A percentile compares a stretch with the other conserved stretches of the same genome.
These are phyloP conservation scores for Geosiphon pyriformis DNA, from an alignment of 192 early-diverging fungal genomes.

Conservation along the genomic window DNA sequence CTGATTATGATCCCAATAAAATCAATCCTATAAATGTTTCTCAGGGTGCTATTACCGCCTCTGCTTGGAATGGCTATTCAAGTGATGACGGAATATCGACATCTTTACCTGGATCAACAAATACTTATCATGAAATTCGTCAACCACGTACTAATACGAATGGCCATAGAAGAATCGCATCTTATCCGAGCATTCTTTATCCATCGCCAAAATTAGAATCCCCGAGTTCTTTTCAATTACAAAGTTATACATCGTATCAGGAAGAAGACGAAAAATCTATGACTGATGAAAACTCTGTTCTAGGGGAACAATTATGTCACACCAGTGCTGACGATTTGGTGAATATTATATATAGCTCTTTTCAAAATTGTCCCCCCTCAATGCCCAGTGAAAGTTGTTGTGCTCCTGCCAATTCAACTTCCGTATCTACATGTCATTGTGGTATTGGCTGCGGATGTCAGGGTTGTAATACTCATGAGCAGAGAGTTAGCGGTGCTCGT, in stretches of 20 bases:
- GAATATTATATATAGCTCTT: conserved; percentile 14
- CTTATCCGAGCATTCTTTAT: not conserved
- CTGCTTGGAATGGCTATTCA: not conserved
- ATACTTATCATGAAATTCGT: too few relatives aligned
- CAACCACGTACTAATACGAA: not conserved
- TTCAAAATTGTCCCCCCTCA: conserved; percentile 7
- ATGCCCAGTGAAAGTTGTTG: conserved; percentile 15
- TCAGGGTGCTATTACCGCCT: not conserved
- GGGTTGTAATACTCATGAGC: conserved; percentile 36
- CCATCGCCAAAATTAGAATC: not conserved
- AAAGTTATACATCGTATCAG: not conserved
- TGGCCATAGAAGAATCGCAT: not conserved
- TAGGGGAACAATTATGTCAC: conserved; percentile 15
- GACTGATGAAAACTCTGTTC: conserved; percentile 2
- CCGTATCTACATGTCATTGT: conserved; percentile 32
- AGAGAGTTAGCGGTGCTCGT: conserved; percentile 25
- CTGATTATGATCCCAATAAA: not conserved
- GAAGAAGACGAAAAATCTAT: not conserved
- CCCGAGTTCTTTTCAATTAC: not conserved
- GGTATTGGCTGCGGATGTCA: conserved; percentile 34
- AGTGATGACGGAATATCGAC: not conserved
- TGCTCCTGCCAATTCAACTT: not conserved
- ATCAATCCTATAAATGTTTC: not conserved
- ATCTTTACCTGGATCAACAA: not conserved
- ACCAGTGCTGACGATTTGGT: conserved; percentile 3